phyloP scores from a whole-genome alignment of 2,329 filamentous ascomycete genomes.

The Diaporthe helianthi region DNA sequence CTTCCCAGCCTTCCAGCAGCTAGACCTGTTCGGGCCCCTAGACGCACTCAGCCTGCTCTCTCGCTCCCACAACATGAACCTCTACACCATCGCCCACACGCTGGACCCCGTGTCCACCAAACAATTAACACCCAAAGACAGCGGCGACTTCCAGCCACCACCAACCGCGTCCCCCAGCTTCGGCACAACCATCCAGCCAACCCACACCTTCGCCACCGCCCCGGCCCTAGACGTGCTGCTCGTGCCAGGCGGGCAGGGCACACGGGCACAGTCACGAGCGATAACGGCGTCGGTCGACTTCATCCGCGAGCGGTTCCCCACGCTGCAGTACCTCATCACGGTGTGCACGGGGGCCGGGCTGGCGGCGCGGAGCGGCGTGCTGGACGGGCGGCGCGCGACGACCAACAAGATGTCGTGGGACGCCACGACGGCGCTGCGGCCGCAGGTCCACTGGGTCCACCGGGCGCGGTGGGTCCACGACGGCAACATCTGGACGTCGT shows the following conservation, averaged over 20 bases:
- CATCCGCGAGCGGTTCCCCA: conserved; percentile 46
- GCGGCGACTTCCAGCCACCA: too few relatives aligned
- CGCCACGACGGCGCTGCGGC: conserved; percentile 47
- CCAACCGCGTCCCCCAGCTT: neutral
- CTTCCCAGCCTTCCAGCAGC: conserved; percentile 39
- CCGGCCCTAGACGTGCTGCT: conserved; percentile 67
- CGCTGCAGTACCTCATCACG: conserved; percentile 57
- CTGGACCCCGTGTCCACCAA: conserved; percentile 37
- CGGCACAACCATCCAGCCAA: conserved; percentile 44
- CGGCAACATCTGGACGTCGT: conserved; percentile 65
- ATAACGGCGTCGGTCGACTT: conserved; percentile 45
- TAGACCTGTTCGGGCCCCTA: conserved; percentile 42
- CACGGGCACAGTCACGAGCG: conserved; percentile 38
- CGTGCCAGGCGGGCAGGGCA: conserved; percentile 68
- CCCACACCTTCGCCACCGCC: conserved; percentile 59
- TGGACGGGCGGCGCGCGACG: conserved; percentile 62
- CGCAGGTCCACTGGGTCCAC: conserved; percentile 57
- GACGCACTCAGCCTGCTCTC: conserved; percentile 39
- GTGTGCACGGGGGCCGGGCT: conserved; percentile 65
- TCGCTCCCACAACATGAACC: conserved; percentile 32
- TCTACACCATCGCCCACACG: conserved; percentile 39
- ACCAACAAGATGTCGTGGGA: conserved; percentile 62
- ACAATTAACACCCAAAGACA: neutral
- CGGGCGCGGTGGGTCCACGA: conserved; percentile 65
- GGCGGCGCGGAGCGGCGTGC: conserved; percentile 57